Base-by-base conservation (phyloP, 345 rosid species). In the Passiflora organensis region DNA sequence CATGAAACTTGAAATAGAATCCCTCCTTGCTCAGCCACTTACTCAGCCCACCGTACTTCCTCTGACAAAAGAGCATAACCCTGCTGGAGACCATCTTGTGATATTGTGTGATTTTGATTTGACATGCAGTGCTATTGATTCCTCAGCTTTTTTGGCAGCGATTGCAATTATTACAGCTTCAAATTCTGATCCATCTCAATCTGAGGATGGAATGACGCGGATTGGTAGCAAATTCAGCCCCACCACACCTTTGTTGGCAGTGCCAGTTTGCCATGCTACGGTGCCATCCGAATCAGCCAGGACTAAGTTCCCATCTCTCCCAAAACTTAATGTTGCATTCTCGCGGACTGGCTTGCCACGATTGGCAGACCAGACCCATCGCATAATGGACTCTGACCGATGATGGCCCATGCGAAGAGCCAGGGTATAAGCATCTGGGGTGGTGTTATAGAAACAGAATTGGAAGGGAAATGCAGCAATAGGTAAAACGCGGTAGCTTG, bases 371-470 rank as follows among this genome's bases (percentile, higher is more conserved):
- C 48, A 44, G 11, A 67, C 73, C 86, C 83, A 81, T 2, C 86
- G 74, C 42, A 76, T 56, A 1, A 69, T 43, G 13, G 83, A 73
- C 54, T 73, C 79, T 0, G 81, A 76, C n/a, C 70, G 48, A 3
- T 6, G 3, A 60, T 63, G 13, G 73, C 69, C 83, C 86, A 81
- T 76, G 12, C 81, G 68, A 0, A 78, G 59, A 11, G 74, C 86
- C 4, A 81, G 66, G 17, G 79, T 81, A 67, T 59, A 78, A 23
- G 75, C 72, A 36, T 76, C 69, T 1, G 83, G 82, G 6, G 83
- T 81, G 55, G 78, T 78, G 68, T 76, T 73, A 46, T 73, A 81
- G 65, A 81, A 78, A 56, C 48, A 44, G 10, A 44, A 21, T 2
- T 44, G 48, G 19, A 44, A 44, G 48, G 48, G 48, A 6, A 10